Evolutionary conservation across 108 stramenopile species (phyloP).

Genomic region (Skeletonema tropicum): DNA sequence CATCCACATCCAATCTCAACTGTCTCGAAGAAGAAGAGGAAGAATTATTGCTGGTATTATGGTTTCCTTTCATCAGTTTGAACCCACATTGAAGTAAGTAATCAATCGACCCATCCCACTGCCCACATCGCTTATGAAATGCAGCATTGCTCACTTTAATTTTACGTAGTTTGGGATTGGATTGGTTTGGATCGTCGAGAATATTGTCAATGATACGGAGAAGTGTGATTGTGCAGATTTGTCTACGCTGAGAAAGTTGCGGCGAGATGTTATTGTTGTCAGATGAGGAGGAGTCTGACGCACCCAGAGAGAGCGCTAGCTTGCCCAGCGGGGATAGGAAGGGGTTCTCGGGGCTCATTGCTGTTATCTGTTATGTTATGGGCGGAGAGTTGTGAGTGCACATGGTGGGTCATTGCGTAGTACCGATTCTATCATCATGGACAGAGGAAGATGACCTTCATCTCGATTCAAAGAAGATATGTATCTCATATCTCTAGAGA

Average conservation of each 20-base stretch:
- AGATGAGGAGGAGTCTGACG: not conserved
- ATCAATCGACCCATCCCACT: constrained; percentile 42
- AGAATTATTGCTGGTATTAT: not conserved
- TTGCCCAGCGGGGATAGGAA: not conserved
- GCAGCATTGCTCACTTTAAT: constrained; percentile 48
- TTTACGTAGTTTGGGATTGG: constrained; percentile 43
- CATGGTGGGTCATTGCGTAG: no score
- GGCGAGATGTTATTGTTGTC: no score
- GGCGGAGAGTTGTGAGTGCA: no score
- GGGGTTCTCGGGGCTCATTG: not conserved
- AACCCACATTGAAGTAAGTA: constrained; percentile 50
- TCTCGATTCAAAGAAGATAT: no score
- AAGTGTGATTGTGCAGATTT: constrained; percentile 48
- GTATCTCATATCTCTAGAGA: no score
- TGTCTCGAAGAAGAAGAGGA: constrained; percentile 1
- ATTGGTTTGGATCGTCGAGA: constrained; percentile 23
- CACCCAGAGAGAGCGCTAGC: not conserved
- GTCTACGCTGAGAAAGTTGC: no score
- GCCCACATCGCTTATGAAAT: constrained; percentile 41
- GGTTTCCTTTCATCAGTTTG: not conserved
- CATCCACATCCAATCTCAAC: constrained; percentile 17
- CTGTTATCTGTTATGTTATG: no score
- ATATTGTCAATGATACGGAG: constrained; percentile 54
- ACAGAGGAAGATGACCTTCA: no score
- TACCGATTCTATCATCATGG: no score